A percentile compares a stretch with the other conserved stretches of the same genome.
These are phyloP conservation scores for Carallia pectinifolia DNA, from an alignment of 345 rosid species.

Conservation along the genomic window DNA sequence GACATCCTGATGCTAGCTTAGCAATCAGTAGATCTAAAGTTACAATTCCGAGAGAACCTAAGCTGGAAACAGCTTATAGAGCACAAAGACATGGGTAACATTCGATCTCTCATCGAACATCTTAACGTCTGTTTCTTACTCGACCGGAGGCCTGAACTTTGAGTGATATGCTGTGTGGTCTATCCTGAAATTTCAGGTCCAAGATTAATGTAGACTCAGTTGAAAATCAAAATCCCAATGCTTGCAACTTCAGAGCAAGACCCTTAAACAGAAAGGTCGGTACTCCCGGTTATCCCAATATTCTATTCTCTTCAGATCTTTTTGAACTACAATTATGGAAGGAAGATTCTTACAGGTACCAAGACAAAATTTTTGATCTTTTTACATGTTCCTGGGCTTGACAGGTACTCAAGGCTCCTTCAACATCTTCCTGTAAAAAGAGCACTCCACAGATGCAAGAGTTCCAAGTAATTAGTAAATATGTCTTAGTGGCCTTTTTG, in stretches of 20 bases:
- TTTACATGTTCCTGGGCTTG: constrained; percentile 2
- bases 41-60: constrained; percentile 59
- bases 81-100: constrained; percentile 46
- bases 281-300: constrained; percentile 6
- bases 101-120: background rate
- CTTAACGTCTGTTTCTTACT: background rate
- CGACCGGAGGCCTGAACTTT: background rate
- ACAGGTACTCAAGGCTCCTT: constrained; percentile 34
- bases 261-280: constrained; percentile 51
- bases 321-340: too few species aligned
- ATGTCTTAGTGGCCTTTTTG: background rate
- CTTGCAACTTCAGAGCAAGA: constrained; percentile 34
- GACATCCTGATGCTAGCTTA: constrained; percentile 16
- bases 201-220: constrained; percentile 26
- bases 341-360: too few species aligned
- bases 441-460: constrained; percentile 27
- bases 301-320: too few species aligned
- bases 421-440: constrained; percentile 25
- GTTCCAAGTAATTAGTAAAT: constrained; percentile 33
- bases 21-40: constrained; percentile 27
- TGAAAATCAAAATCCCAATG: constrained; percentile 30
- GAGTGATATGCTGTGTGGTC: background rate
- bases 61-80: constrained; percentile 54
- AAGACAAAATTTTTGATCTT: too few species aligned
- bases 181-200: constrained; percentile 40